These are phyloP conservation scores for Kingdonia uniflora DNA, from an alignment of 164 flowering plant species.

Conservation along the genomic window DNA sequence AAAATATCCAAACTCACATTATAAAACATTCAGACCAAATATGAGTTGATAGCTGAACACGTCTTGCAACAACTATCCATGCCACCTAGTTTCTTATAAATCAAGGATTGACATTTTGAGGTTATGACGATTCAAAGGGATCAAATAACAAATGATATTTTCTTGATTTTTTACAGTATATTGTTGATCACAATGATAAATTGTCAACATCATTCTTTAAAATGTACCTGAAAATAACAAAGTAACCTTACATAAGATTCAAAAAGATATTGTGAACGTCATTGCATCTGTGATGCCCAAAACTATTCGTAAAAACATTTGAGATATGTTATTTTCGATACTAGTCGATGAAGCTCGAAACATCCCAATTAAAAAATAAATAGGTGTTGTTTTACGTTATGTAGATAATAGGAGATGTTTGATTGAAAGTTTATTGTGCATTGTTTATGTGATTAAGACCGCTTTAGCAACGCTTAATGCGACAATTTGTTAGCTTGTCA, in stretches of 20 bases:
- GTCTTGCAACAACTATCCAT: no score
- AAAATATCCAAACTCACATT: no score
- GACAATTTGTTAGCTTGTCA: neutral
- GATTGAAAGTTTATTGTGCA: neutral
- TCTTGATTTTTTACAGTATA: no score
- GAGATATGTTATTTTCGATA: neutral
- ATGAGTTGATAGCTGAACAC: no score
- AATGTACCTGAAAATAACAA: neutral
- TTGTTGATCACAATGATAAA: no score
- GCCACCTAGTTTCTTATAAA: no score
- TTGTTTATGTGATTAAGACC: neutral
- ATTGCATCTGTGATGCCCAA: neutral
- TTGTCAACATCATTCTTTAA: no score
- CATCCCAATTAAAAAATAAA: neutral
- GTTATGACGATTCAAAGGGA: no score
- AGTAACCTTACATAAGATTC: neutral
- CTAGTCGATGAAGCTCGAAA: conserved; percentile 2
- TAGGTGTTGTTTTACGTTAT: conserved; percentile 2
- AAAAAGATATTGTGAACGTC: neutral
- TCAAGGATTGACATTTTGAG: no score
- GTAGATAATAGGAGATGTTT: neutral
- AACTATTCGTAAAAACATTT: neutral
- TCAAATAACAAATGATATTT: no score
- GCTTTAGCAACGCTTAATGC: neutral
- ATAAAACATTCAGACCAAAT: no score